Conservation (phyloP, 2,329 filamentous ascomycete genomes). For the Hypoxylon sp. region DNA sequence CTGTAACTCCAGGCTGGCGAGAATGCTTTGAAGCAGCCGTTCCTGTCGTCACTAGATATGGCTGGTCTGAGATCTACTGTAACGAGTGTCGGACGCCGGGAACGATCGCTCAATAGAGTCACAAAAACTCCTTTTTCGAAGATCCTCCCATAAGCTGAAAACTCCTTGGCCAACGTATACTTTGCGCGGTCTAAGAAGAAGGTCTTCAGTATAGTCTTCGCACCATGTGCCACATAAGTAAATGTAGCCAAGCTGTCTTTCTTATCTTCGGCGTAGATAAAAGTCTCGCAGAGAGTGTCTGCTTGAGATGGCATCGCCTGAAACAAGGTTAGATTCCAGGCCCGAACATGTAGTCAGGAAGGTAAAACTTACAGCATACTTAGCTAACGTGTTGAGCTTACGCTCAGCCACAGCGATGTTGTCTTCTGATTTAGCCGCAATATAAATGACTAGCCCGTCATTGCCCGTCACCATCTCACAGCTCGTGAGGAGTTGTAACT, state of each 20-base stretch:
- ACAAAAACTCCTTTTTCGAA: constrained; percentile 41
- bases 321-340: constrained; percentile 25
- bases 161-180: constrained; percentile 6
- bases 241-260: constrained; percentile 36
- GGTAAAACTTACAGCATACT: constrained; percentile 44
- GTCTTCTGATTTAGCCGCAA: constrained; percentile 42
- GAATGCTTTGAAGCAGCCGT: constrained; percentile 25
- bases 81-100: background rate
- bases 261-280: constrained; percentile 45
- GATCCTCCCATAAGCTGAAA: constrained; percentile 37
- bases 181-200: constrained; percentile 46
- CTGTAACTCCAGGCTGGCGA: constrained; percentile 13
- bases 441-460: constrained; percentile 35
- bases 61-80: background rate
- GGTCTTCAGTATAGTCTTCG: constrained; percentile 26
- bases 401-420: constrained; percentile 25
- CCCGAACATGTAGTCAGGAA: background rate
- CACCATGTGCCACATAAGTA: constrained; percentile 39
- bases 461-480: constrained; percentile 33
- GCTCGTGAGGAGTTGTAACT: constrained; percentile 40
- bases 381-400: constrained; percentile 46
- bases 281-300: constrained; percentile 30
- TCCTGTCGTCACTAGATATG: background rate
- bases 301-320: constrained; percentile 5
- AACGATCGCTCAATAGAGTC: constrained; percentile 4